A percentile compares a stretch with the other conserved stretches of the same genome.
These are phyloP conservation scores for Cryptosporidium parvum DNA, from an alignment of 169 alveolate species.

Conservation along the genomic window DNA sequence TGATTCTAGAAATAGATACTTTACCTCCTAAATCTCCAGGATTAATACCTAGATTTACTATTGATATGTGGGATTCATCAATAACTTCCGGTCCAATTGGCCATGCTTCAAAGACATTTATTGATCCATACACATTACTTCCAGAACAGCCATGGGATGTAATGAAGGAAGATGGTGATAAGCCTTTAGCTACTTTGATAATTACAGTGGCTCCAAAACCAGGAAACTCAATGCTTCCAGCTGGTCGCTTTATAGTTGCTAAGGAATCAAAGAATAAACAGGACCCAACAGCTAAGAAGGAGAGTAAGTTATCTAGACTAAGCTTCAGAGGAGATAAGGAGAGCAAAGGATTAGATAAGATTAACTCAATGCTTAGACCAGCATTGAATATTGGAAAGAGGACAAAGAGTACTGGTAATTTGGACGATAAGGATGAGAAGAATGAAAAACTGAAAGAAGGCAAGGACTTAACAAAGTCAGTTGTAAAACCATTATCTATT, in stretches of 20 bases:
- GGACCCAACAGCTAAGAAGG: conserved; percentile 3
- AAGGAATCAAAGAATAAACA: conserved; percentile 59
- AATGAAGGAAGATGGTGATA: conserved; percentile 11
- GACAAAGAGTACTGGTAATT: not conserved
- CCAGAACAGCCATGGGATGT: conserved; percentile 65
- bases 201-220: conserved; percentile 84
- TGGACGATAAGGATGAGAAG: conserved; percentile 19
- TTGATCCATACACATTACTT: conserved; percentile 55
- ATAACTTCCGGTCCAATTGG: conserved; percentile 52
- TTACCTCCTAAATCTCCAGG: conserved; percentile 86
- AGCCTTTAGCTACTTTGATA: conserved; percentile 80
- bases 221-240: conserved; percentile 84
- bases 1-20: conserved; percentile 75
- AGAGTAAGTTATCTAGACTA: conserved; percentile 52
- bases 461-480: not conserved
- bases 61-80: conserved; percentile 80
- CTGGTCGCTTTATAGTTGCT: conserved; percentile 80
- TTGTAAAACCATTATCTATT: conserved; percentile 10
- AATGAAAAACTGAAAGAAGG: not conserved
- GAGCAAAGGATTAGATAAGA: conserved; percentile 40
- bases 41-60: conserved; percentile 82
- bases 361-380: conserved; percentile 59
- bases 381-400: conserved; percentile 13
- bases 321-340: conserved; percentile 47
- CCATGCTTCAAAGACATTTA: conserved; percentile 55